A percentile compares a stretch with the other conserved stretches of the same genome.
Conservation (phyloP, 495 filamentous ascomycete species). For the Tuber magnatum region DNA sequence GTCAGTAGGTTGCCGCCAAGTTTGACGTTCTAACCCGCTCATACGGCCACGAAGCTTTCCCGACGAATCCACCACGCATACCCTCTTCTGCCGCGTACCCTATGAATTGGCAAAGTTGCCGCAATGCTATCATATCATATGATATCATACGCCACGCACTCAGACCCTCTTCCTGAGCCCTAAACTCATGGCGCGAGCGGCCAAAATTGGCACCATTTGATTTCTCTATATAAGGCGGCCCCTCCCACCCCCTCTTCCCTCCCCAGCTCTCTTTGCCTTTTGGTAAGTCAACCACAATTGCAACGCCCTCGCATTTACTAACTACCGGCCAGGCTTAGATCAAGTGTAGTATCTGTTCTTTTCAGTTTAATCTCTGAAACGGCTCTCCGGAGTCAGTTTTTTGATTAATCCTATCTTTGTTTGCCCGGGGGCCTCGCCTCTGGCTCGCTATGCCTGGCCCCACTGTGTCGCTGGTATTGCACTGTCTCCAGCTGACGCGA, state of each 20-base stretch:
- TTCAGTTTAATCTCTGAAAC: slow-evolving; percentile 51
- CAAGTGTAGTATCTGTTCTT: slow-evolving; percentile 30
- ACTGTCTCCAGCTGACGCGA: slow-evolving; percentile 83
- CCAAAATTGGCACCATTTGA: not conserved
- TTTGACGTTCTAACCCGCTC: not conserved
- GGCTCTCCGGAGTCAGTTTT: slow-evolving; percentile 58
- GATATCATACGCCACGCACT: not conserved
- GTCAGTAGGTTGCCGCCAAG: not conserved
- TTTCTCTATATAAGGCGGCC: not conserved
- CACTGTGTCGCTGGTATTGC: slow-evolving; percentile 85
- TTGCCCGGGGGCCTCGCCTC: slow-evolving; percentile 51
- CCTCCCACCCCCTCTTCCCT: slow-evolving; percentile 13
- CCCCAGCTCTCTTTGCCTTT: slow-evolving; percentile 24
- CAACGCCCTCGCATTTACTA: not conserved
- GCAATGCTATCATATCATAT: not conserved
- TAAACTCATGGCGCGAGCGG: not conserved
- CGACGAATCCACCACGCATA: not conserved
- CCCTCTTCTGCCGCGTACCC: not conserved
- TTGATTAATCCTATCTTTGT: slow-evolving; percentile 77
- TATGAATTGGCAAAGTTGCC: not conserved
- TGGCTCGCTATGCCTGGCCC: slow-evolving; percentile 70
- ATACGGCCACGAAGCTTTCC: not conserved
- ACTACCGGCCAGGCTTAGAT: slow-evolving; percentile 16
- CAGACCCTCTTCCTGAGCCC: not conserved
- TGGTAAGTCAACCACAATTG: slow-evolving; percentile 5